Conservation (phyloP, 2,329 filamentous ascomycete species). For the Cercospora sp. region DNA sequence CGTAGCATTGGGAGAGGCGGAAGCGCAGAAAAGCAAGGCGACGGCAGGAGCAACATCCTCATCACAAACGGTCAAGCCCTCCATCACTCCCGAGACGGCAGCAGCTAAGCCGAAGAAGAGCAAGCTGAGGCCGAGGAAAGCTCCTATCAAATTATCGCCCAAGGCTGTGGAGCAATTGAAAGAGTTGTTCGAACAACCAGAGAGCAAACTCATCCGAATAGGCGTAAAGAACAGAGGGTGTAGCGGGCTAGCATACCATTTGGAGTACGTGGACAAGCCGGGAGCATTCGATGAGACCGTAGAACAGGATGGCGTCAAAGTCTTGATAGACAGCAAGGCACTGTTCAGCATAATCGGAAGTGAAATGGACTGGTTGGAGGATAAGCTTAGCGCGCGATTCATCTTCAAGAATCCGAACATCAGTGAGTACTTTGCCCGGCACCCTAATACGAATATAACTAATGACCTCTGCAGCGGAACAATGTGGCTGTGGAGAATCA, state of each 20-base stretch:
- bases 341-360: slow-evolving; percentile 97
- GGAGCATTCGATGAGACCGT: slow-evolving; percentile 86
- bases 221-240: slow-evolving; percentile 93
- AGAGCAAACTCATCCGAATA: slow-evolving; percentile 90
- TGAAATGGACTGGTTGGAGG: slow-evolving; percentile 99
- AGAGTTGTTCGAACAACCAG: slow-evolving; percentile 74
- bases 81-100: slow-evolving; percentile 43
- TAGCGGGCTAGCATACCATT: slow-evolving; percentile 86
- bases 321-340: slow-evolving; percentile 95
- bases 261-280: slow-evolving; percentile 93
- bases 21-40: slow-evolving; percentile 65
- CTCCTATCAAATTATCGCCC: slow-evolving; percentile 82
- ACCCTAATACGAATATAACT: slow-evolving; percentile 14
- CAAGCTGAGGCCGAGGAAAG: slow-evolving; percentile 80
- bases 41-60: slow-evolving; percentile 35
- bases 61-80: slow-evolving; percentile 23
- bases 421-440: slow-evolving; percentile 64
- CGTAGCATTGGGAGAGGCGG: slow-evolving; percentile 59
- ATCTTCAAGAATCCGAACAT: slow-evolving; percentile 98
- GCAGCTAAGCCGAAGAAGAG: slow-evolving; percentile 57
- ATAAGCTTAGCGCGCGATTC: slow-evolving; percentile 88
- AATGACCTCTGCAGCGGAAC: slow-evolving; percentile 66
- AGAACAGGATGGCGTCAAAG: slow-evolving; percentile 93
- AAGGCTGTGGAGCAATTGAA: slow-evolving; percentile 77
- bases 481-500: slow-evolving; percentile 94